These are phyloP conservation scores for Eleusine indica DNA, from an alignment of 176 grass and related monocot species.

Conservation along the genomic window DNA sequence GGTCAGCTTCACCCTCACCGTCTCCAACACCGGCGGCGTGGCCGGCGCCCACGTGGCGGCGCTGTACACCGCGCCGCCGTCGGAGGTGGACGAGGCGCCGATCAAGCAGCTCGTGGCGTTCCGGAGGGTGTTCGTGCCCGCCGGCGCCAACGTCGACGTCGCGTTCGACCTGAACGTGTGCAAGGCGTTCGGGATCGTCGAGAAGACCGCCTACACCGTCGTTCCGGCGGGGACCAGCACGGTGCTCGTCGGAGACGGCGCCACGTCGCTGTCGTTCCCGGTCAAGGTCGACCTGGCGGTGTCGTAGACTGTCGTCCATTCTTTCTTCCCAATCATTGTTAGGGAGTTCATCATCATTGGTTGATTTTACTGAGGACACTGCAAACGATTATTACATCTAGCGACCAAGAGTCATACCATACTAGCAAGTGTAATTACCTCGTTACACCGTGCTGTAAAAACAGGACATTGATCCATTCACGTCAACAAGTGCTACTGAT, in stretches of 20 bases:
- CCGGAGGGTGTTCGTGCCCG: constrained; percentile 29
- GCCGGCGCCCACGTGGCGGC: constrained; percentile 25
- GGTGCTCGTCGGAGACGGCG: constrained; percentile 24
- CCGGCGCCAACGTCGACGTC: background rate
- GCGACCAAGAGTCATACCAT: background rate
- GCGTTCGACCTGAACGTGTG: constrained; percentile 37
- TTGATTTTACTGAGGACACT: background rate
- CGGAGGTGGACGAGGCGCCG: constrained; percentile 33
- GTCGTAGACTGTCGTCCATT: background rate
- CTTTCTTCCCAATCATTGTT: background rate
- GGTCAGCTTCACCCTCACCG: constrained; percentile 27
- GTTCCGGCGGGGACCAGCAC: constrained; percentile 37
- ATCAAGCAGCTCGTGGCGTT: constrained; percentile 46
- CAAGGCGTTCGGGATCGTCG: constrained; percentile 42
- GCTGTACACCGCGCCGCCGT: constrained; percentile 35
- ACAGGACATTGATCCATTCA: background rate
- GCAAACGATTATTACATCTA: background rate
- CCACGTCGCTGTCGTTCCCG: constrained; percentile 27
- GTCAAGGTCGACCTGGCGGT: constrained; percentile 17
- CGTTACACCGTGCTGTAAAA: constrained; percentile 32
- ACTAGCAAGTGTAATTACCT: constrained; percentile 47
- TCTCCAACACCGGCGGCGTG: constrained; percentile 4
- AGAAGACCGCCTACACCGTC: constrained; percentile 40
- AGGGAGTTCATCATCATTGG: background rate
- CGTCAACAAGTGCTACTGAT: background rate